Evolutionary conservation across 2,329 filamentous ascomycete genomes (phyloP), one percentile per base, ranked within the genome.

Genomic region (Aspergillus terreus): DNA sequence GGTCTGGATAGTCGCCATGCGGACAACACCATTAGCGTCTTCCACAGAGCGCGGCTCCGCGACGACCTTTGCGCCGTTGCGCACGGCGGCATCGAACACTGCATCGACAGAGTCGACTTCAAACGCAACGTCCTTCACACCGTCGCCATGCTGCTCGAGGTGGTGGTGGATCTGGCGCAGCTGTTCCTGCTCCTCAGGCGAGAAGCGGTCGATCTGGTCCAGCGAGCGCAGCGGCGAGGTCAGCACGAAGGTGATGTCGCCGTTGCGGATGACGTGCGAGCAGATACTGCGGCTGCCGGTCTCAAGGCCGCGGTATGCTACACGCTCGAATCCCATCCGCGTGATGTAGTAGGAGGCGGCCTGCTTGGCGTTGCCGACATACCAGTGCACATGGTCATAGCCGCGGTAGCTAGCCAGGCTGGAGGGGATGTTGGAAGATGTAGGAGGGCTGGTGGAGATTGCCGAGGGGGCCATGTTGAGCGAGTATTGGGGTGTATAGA

Each of bases 341-440:
- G 83, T 86, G 60, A 87, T 86, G 75, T 96, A 96, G 76, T 90
- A 96, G 12, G 87, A 82, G 36, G 92, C 92, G 2, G 91, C 90
- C 77, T 96, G 92, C 76, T 96, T 96, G 63, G 92, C 92, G 69
- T 97, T 97, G 68, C 92, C 91, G 27, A 96, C 92, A 77, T 90
- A 96, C 92, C 92, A 96, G 61, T 90, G 92, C 51, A 96, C 83
- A 72, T 96, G 89, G 74, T 96, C 90, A 71, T 96, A 96, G 66
- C 90, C 91, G 55, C 83, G 82, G 76, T 95, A 74, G 55, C 67
- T 70, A 46, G 65, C 63, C 14, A 73, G 54, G 17, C 62, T 61
- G 40, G 60, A 62, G 41, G 58, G 40, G 40, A 42, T 57, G 23
- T 53, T 45, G 12, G 46, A 47, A 5, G 57, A 54, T n/a, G 61